A percentile compares a stretch with the other conserved stretches of the same genome.
phyloP scores from a whole-genome alignment of 1,284 basidiomycete genomes.

The Trametes hirsuta region DNA sequence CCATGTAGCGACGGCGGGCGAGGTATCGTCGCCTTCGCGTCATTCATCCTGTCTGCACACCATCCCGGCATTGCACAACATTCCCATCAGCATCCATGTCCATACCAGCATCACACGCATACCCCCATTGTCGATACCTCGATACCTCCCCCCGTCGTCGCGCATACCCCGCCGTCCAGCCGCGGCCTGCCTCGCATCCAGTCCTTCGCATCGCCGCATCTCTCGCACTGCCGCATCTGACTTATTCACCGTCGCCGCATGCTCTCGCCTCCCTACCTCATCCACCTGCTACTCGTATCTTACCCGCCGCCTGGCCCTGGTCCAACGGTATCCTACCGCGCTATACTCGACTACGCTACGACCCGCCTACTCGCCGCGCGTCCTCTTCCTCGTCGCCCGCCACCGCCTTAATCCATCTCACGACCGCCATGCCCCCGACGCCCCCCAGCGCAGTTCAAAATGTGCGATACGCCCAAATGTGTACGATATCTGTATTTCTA shows the following conservation, averaged over 20 bases:
- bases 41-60: not conserved
- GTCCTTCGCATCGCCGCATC: slow-evolving; percentile 1
- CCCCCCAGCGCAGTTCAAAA: slow-evolving; percentile 16
- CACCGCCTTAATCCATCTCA: not conserved
- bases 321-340: slow-evolving; percentile 16
- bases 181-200: slow-evolving; percentile 9
- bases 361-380: slow-evolving; percentile 17
- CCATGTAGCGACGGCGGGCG: slow-evolving; percentile 11
- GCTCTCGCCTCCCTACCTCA: slow-evolving; percentile 11
- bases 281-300: slow-evolving; percentile 14
- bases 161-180: slow-evolving; percentile 21
- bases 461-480: slow-evolving; percentile 20
- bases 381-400: not conserved
- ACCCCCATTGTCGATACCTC: slow-evolving; percentile 26
- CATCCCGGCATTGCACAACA: slow-evolving; percentile 9
- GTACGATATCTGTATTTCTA: slow-evolving; percentile 25
- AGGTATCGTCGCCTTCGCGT: slow-evolving; percentile 20
- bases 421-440: not conserved
- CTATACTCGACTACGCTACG: slow-evolving; percentile 24
- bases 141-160: slow-evolving; percentile 23
- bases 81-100: not conserved
- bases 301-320: slow-evolving; percentile 8
- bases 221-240: slow-evolving; percentile 6
- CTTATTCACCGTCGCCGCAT: slow-evolving; percentile 22
- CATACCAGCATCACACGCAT: slow-evolving; percentile 17